Evolutionary conservation across 1,284 basidiomycete species (phyloP), one percentile per base, ranked within the genome.

Genomic region (Trichosporon faecale): DNA sequence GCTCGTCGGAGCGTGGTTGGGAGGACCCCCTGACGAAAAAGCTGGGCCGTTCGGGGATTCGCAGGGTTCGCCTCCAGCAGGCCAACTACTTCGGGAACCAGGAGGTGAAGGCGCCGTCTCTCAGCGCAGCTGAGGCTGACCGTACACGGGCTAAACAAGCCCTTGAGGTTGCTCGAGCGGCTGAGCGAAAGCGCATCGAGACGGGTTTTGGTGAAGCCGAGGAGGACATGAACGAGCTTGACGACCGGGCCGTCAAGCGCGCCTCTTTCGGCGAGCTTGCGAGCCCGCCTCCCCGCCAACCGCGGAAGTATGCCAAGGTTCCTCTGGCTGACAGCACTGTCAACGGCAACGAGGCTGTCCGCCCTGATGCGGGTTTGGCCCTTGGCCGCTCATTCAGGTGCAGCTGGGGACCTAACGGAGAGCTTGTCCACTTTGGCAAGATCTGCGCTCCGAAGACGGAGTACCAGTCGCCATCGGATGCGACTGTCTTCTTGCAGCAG

Each of bases 61-160:
- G 91, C 80, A 91, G 90, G 81, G 88, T 95, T 85, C 91, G 93
- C 76, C 91, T 94, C 68, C 96, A 96, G 94, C 94, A 96, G 79
- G 88, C 91, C 0, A 91, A 91, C 27, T 85, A 95, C 68, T 97
- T 96, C 71, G 78, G 78, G 78, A 87, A 89, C 37, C 86, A 70
- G 55, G 72, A 72, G 35, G 27, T 60, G 61, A 69, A 52, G 60
- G 4, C 23, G 11, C 67, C 55, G 44, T 63, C 64, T 12, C 2
- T 64, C 25, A 66, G 64, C 2, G 49, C 70, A 1, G 64, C 35
- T 1, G 63, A 71, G 40, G 64, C 46, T 4, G 68, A 74, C 64
- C 67, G 68, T 2, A 52, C 29, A 2, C 44, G 63, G 9, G 52
- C 69, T 35, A n/a, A n/a, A n/a, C n/a, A n/a, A n/a, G n/a, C n/a